Evolutionary conservation across 163 green algal genomes (phyloP).

Genomic region (Scenedesmus sp.): DNA sequence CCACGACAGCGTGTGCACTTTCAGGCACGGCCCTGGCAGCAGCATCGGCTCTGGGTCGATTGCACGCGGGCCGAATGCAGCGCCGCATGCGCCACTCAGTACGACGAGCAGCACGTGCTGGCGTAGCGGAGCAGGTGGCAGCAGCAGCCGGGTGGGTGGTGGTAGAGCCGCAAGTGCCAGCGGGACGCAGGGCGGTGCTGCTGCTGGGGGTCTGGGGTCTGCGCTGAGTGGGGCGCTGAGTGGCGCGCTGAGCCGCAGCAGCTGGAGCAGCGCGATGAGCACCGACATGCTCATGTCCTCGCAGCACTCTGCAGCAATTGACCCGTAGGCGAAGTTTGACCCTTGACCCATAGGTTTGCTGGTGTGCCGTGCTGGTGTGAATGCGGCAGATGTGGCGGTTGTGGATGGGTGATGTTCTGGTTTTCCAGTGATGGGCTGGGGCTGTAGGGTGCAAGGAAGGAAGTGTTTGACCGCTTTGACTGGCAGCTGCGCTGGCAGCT

Average conservation of each 20-base stretch:
- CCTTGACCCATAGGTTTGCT: too few relatives aligned
- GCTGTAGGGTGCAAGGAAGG: too few relatives aligned
- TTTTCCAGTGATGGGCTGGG: background rate
- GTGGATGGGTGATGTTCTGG: background rate
- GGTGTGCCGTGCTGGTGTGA: background rate
- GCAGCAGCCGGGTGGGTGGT: background rate
- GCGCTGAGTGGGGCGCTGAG: constrained; percentile 26
- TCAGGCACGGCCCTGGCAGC: constrained; percentile 25
- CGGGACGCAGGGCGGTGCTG: background rate
- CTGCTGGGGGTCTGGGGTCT: background rate
- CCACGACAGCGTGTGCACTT: constrained; percentile 53
- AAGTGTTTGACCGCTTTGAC: background rate
- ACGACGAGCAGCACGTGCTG: background rate
- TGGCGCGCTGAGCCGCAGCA: constrained; percentile 23
- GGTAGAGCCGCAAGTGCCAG: background rate
- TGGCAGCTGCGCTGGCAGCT: background rate
- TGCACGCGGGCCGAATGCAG: background rate
- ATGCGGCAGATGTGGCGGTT: background rate
- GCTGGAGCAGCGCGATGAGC: constrained; percentile 37
- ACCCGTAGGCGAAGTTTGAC: background rate
- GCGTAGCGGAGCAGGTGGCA: background rate
- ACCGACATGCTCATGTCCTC: constrained; percentile 32
- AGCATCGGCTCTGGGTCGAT: background rate
- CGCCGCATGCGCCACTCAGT: background rate
- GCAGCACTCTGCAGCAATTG: background rate